A percentile compares a stretch with the other conserved stretches of the same genome.
Conservation (phyloP, 164 flowering plant genomes). For the Umbellularia californica region DNA sequence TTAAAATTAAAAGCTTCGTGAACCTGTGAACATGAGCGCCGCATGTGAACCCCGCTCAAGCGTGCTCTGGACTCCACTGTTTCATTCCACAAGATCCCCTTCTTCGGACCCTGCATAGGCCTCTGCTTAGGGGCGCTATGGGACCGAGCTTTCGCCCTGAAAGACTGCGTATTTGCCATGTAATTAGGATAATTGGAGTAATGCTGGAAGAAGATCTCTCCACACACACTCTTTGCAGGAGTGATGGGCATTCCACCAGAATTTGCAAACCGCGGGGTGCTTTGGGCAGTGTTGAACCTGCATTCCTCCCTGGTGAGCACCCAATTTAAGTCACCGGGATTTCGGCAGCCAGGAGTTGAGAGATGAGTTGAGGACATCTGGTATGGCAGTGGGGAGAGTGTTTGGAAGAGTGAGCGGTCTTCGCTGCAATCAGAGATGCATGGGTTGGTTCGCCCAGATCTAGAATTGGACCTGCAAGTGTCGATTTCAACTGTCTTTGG, state of each 20-base stretch:
- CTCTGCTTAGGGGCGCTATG: constrained; percentile 79
- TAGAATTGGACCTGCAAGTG: constrained; percentile 50
- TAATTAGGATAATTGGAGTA: constrained; percentile 53
- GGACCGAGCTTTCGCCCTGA: constrained; percentile 65
- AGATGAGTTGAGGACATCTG: constrained; percentile 43
- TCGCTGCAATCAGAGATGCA: constrained; percentile 44
- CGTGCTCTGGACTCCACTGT: constrained; percentile 60
- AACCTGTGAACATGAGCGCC: constrained; percentile 38
- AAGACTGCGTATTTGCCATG: constrained; percentile 76
- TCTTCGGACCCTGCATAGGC: constrained; percentile 55
- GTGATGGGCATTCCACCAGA: constrained; percentile 34
- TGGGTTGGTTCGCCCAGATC: constrained; percentile 39
- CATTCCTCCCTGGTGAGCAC: constrained; percentile 50
- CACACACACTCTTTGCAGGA: constrained; percentile 64
- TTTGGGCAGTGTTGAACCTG: constrained; percentile 69
- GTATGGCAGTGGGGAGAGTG: constrained; percentile 47
- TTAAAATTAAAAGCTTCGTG: constrained; percentile 40
- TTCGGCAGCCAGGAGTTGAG: constrained; percentile 38
- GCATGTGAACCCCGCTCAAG: constrained; percentile 64
- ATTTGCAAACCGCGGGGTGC: constrained; percentile 60
- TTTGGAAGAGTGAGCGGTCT: constrained; percentile 29
- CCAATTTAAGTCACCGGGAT: constrained; percentile 51
- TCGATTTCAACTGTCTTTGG: constrained; percentile 90
- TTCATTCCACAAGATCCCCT: constrained; percentile 55
- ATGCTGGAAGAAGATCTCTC: constrained; percentile 36